Evolutionary conservation across 768 basidiomycete genomes (phyloP), one percentile per base, ranked within the genome.

Genomic region (Serpula lacrymans): DNA sequence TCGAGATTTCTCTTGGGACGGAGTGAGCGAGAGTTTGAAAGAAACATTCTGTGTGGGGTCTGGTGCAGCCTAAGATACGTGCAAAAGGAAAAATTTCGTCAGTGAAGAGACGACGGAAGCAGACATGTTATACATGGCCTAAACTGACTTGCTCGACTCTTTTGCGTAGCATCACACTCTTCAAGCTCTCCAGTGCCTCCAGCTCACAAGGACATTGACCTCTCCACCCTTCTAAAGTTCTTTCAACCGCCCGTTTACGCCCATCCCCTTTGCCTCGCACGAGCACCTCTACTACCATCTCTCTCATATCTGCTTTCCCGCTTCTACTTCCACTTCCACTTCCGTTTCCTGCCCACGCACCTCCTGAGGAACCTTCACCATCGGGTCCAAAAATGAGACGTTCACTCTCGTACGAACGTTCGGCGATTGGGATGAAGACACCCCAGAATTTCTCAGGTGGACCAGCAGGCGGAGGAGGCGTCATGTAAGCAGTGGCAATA

Each of bases 11-110:
- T 84, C 82, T 56, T 97, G 95, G 17, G 85, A 77, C 12, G 77
- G 70, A 7, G 92, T 97, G 39, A 97, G 75, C 38, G 68, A 77
- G 21, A 97, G 74, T 58, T 96, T 96, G 72, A 98, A 97, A 0
- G 91, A 74, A n/a, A 88, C 61, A 49, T 80, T 74, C 39, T 81
- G 74, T 2, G 79, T 80, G 2, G 83, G 77, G 52, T 90, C 81
- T 5, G 68, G 62, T n/a, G 65, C 54, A 27, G 58, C 53, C 64
- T 70, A 42, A n/a, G 38, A 43, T 14, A 16, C 5, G 48, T 45
- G 33, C 25, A 32, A 40, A 20, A 42, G 40, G 29, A 16, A 18
- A 18, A 26, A 17, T 14, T n/a, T n/a, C n/a, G n/a, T n/a, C n/a
- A n/a, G n/a, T n/a, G n/a, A n/a, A n/a, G n/a, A n/a, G n/a, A n/a